phyloP scores from a whole-genome alignment of 2,329 filamentous ascomycete species.

The Chaetothyriales sp. region DNA sequence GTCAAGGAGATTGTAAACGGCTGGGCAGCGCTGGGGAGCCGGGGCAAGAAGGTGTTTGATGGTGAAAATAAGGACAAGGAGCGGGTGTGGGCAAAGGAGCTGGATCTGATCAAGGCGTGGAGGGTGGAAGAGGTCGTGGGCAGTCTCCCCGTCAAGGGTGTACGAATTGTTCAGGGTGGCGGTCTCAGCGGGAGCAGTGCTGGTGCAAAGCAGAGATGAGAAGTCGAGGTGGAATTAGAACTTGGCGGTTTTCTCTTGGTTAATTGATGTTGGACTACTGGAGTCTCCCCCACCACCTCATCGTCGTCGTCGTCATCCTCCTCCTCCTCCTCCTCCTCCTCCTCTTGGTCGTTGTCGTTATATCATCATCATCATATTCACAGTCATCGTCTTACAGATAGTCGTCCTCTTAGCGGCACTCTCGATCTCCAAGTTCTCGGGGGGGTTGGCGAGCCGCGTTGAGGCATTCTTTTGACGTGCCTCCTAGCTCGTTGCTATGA shows the following conservation, averaged over 20 bases:
- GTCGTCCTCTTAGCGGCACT: too few species aligned
- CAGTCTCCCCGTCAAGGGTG: slow-evolving; percentile 62
- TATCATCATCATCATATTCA: too few species aligned
- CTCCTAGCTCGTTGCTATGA: background rate
- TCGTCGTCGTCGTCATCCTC: too few species aligned
- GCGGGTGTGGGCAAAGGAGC: slow-evolving; percentile 39
- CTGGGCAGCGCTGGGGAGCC: slow-evolving; percentile 37
- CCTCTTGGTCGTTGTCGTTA: too few species aligned
- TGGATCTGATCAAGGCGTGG: slow-evolving; percentile 66
- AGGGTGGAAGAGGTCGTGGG: slow-evolving; percentile 73
- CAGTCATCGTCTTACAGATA: too few species aligned
- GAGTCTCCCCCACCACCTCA: too few species aligned
- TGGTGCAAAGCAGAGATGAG: slow-evolving; percentile 24
- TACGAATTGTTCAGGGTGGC: slow-evolving; percentile 61
- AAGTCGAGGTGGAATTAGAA: background rate
- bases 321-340: too few species aligned
- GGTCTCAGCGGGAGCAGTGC: slow-evolving; percentile 31
- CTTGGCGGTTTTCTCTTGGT: background rate
- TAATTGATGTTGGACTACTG: too few species aligned
- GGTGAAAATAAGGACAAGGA: slow-evolving; percentile 35
- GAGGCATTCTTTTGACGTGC: background rate
- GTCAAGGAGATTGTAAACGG: slow-evolving; percentile 74
- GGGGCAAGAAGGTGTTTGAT: slow-evolving; percentile 35
- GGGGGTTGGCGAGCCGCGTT: background rate
- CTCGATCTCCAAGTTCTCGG: background rate